A percentile compares a stretch with the other conserved stretches of the same genome.
These are phyloP conservation scores for Monascus purpureus DNA, from an alignment of 495 filamentous ascomycete genomes.

Conservation along the genomic window DNA sequence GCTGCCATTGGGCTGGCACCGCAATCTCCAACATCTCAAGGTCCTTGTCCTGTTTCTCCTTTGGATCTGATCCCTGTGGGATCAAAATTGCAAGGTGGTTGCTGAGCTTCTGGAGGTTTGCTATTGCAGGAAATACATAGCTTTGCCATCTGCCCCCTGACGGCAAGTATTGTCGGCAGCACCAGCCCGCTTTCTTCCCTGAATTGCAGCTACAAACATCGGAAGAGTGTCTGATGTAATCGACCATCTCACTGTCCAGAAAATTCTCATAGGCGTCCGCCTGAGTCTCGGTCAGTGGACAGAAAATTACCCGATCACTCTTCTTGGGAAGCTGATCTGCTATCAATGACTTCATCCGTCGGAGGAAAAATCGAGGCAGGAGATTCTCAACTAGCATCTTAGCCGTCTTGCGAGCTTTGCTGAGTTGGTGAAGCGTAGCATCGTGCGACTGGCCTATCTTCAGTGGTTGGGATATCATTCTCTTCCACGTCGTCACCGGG, in stretches of 20 bases:
- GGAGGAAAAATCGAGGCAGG: slow-evolving; percentile 82
- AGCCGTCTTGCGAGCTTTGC: slow-evolving; percentile 66
- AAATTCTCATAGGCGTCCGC: slow-evolving; percentile 75
- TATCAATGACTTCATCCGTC: slow-evolving; percentile 86
- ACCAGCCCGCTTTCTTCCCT: slow-evolving; percentile 65
- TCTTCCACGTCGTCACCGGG: slow-evolving; percentile 62
- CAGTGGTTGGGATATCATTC: slow-evolving; percentile 62
- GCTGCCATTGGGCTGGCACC: slow-evolving; percentile 61
- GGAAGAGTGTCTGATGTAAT: slow-evolving; percentile 49
- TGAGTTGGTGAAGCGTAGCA: slow-evolving; percentile 74
- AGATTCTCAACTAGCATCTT: slow-evolving; percentile 77
- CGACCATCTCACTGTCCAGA: slow-evolving; percentile 55
- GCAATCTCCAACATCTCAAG: slow-evolving; percentile 62
- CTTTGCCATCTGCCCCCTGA: slow-evolving; percentile 56
- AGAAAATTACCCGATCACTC: slow-evolving; percentile 88
- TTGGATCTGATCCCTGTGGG: slow-evolving; percentile 48
- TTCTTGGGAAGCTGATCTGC: slow-evolving; percentile 95
- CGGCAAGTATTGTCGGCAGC: slow-evolving; percentile 49
- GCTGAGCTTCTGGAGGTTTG: slow-evolving; percentile 68
- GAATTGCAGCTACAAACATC: slow-evolving; percentile 60
- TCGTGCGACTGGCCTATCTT: slow-evolving; percentile 84
- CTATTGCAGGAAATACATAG: slow-evolving; percentile 76
- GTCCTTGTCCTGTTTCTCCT: slow-evolving; percentile 72
- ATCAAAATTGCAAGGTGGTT: slow-evolving; percentile 89
- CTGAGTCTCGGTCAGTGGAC: slow-evolving; percentile 74